Evolutionary conservation across 2,329 filamentous ascomycete species (phyloP).

Genomic region (Aspergillus sp.): DNA sequence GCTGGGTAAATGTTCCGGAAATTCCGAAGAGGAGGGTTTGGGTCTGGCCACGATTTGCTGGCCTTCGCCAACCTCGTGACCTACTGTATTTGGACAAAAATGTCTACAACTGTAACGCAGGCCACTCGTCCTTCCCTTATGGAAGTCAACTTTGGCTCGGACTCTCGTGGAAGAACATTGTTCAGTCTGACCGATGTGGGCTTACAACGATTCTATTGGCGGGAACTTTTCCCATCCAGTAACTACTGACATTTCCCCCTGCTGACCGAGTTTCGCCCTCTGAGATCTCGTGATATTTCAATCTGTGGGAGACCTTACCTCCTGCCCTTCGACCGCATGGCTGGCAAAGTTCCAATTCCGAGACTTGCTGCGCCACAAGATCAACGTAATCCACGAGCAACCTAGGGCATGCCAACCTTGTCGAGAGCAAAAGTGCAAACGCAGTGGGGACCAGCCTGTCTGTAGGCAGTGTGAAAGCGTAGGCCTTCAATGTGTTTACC

Average conservation of each 20-base stretch:
- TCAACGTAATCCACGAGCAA: not conserved
- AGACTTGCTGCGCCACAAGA: not conserved
- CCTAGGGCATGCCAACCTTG: not conserved
- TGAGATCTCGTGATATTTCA: no score
- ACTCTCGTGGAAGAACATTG: not conserved
- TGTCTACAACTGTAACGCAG: no score
- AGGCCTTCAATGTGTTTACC: not conserved
- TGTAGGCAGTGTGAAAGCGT: not conserved
- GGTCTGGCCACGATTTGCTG: no score
- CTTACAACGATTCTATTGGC: not conserved
- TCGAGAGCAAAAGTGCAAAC: not conserved
- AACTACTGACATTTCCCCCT: not conserved
- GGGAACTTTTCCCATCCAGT: not conserved
- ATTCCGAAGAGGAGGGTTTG: no score
- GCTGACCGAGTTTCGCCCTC: not conserved
- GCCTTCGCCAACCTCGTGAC: no score
- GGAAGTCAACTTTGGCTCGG: no score
- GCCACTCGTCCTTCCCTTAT: no score
- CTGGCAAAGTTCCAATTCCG: not conserved
- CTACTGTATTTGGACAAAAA: no score
- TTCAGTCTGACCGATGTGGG: not conserved
- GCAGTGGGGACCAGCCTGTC: not conserved
- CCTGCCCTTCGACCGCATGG: not conserved
- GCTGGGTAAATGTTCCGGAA: no score
- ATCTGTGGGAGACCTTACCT: not conserved